These are phyloP conservation scores for Cucumis melo DNA, from an alignment of 306 rosid genomes.

Conservation along the genomic window DNA sequence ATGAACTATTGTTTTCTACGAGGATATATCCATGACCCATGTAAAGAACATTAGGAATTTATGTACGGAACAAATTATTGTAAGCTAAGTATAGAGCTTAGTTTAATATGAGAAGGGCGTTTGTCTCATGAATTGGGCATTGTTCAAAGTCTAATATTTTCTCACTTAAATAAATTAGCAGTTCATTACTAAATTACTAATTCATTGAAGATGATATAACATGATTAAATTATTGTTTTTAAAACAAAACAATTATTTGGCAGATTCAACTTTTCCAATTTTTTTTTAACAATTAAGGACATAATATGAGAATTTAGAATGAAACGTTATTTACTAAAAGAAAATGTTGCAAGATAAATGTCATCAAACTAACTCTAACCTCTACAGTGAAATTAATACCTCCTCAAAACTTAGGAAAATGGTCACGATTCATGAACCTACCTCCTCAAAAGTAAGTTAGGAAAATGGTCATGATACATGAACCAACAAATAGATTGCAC, in stretches of 20 bases:
- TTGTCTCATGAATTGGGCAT: not conserved
- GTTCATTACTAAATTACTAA: not conserved
- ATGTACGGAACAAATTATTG: not conserved
- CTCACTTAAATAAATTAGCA: not conserved
- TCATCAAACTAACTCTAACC: not conserved
- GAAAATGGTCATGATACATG: not conserved
- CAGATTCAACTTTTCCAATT: not conserved
- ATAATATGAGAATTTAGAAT: not conserved
- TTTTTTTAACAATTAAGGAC: not conserved
- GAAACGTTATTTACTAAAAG: not conserved
- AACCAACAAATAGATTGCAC: not conserved
- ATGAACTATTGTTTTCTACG: no score
- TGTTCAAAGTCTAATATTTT: not conserved
- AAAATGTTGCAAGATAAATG: not conserved
- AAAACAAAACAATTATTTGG: not conserved
- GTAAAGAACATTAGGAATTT: not conserved
- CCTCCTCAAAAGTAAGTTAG: not conserved
- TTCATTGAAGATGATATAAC: not conserved
- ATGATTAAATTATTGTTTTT: not conserved
- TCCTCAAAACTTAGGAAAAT: not conserved
- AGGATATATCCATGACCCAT: not conserved
- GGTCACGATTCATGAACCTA: not conserved
- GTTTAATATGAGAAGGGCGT: not conserved
- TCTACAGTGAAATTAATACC: not conserved
- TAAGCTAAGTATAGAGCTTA: not conserved